These are phyloP conservation scores for Forsythia viridissima DNA, from an alignment of 257 asterid genomes.

Conservation along the genomic window DNA sequence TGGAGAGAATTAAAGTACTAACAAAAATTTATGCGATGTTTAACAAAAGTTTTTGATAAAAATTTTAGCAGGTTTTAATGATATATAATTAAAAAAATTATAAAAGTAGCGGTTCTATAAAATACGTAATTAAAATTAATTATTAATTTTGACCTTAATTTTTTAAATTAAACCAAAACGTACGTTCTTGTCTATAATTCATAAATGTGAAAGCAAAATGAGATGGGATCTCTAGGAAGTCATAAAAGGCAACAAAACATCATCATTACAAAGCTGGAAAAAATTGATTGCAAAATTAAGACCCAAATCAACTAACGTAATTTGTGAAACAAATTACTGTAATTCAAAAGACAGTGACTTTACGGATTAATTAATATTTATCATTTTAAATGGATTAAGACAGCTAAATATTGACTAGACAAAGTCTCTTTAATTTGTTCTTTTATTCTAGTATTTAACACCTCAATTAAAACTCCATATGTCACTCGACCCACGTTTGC, in stretches of 20 bases:
- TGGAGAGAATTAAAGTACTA: no score
- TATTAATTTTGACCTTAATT: no score
- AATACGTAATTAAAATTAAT: no score
- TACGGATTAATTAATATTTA: slow-evolving; percentile 12
- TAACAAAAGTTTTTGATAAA: no score
- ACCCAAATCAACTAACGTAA: slow-evolving; percentile 12
- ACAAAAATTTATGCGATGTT: no score
- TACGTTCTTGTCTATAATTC: no score
- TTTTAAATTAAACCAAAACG: no score
- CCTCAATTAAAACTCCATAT: background rate
- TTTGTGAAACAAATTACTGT: slow-evolving; percentile 13
- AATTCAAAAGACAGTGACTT: slow-evolving; percentile 24
- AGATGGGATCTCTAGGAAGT: background rate
- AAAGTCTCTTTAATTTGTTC: background rate
- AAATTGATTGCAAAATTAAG: slow-evolving; percentile 22
- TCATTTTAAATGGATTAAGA: background rate
- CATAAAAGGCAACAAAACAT: slow-evolving; percentile 14
- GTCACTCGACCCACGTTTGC: background rate
- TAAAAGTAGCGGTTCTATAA: no score
- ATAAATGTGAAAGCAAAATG: background rate
- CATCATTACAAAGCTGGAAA: slow-evolving; percentile 19
- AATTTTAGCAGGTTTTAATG: no score
- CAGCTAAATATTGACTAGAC: background rate
- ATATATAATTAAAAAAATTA: no score
- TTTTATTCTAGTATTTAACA: no score